Percentiles rank a stretch among this genome's conserved stretches.
Evolutionary conservation across 1,284 basidiomycete species (phyloP).

Genomic region (Tilletiaria anomala): DNA sequence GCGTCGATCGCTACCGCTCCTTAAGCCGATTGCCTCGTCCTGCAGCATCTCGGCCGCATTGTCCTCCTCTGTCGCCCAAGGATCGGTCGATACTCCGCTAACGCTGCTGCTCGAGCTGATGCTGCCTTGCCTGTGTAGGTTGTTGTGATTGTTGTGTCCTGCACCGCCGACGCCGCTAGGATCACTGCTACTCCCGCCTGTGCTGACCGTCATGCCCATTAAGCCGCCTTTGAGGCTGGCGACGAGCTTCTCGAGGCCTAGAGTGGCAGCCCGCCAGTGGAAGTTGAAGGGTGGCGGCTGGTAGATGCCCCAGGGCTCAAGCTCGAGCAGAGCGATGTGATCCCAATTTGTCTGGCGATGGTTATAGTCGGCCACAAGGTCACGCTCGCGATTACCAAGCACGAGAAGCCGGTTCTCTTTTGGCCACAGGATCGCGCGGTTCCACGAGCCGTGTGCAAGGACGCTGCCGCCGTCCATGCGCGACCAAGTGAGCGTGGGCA

Average conservation of each 20-base stretch:
- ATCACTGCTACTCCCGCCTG: too few relatives aligned
- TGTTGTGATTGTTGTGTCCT: too few relatives aligned
- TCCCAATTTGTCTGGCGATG: constrained; percentile 35
- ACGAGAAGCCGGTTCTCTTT: constrained; percentile 21
- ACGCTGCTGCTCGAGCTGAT: too few relatives aligned
- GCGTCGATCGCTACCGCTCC: too few relatives aligned
- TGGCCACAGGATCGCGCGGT: constrained; percentile 23
- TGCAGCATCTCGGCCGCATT: too few relatives aligned
- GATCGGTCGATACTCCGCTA: too few relatives aligned
- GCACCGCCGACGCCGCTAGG: too few relatives aligned
- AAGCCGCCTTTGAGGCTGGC: constrained; percentile 6
- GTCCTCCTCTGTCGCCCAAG: too few relatives aligned
- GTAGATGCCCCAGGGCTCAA: constrained; percentile 32
- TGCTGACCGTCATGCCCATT: too few relatives aligned
- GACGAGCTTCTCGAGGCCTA: constrained; percentile 24
- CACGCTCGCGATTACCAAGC: constrained; percentile 26
- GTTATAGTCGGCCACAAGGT: constrained; percentile 34
- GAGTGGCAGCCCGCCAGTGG: too few relatives aligned
- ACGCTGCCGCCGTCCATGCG: constrained; percentile 24
- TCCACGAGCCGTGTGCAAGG: constrained; percentile 27
- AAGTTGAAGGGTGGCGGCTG: constrained; percentile 16
- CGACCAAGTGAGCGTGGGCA: constrained; percentile 29
- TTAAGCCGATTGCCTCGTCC: too few relatives aligned
- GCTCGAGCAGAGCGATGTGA: constrained; percentile 26
- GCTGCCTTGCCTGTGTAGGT: too few relatives aligned